Conservation (phyloP, 352 stramenopile genomes). For the Phytophthora chlamydospora region DNA sequence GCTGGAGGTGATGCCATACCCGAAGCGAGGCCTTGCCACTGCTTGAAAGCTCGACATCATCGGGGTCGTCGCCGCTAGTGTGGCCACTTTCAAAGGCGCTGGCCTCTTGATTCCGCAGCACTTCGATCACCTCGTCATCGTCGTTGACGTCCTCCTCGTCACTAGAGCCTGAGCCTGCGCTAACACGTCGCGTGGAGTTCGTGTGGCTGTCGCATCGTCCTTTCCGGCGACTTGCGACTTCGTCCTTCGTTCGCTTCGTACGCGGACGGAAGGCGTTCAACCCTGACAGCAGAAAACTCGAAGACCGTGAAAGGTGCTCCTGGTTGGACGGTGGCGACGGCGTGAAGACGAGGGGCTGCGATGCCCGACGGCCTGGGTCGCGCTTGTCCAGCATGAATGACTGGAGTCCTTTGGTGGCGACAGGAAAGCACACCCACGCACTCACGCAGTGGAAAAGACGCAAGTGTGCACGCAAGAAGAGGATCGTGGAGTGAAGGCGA, state of each 20-base stretch:
- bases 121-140: constrained; percentile 5
- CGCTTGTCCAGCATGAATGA: constrained; percentile 36
- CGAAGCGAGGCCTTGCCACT: constrained; percentile 12
- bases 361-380: constrained; percentile 20
- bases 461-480: constrained; percentile 4
- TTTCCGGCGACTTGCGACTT: constrained; percentile 7
- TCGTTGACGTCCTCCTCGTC: constrained; percentile 12
- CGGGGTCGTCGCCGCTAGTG: constrained; percentile 14
- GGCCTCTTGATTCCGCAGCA: constrained; percentile 7
- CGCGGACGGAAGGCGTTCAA: constrained; percentile 29
- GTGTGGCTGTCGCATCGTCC: constrained; percentile 22
- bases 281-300: constrained; percentile 32
- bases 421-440: constrained; percentile 16
- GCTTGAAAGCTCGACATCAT: constrained; percentile 16
- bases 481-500: constrained; percentile 19
- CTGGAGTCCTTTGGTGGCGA: constrained; percentile 8
- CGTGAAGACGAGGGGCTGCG: constrained; percentile 15
- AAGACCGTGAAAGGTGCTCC: constrained; percentile 10
- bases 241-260: constrained; percentile 9
- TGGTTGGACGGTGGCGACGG: constrained; percentile 13
- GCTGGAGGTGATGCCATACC: constrained; percentile 22
- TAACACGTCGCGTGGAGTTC: constrained; percentile 23
- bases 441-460: constrained; percentile 24
- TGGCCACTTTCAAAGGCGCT: constrained; percentile 4
- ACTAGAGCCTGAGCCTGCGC: constrained; percentile 11